Percentiles rank a stretch among this genome's conserved stretches.
phyloP scores from a whole-genome alignment of 345 rosid species.

The Citrus sinensis region DNA sequence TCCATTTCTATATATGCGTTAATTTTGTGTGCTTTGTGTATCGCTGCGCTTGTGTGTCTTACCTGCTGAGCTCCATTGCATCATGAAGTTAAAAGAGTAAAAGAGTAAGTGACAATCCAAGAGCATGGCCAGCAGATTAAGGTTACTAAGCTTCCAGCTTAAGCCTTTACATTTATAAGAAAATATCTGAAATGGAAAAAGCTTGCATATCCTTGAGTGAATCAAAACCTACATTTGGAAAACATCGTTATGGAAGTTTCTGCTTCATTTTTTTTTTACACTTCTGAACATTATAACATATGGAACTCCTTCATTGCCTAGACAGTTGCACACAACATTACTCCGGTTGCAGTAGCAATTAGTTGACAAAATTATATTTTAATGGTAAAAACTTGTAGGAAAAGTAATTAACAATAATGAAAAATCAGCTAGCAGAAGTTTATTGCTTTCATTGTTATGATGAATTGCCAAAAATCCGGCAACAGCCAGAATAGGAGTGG shows the following conservation, averaged over 20 bases:
- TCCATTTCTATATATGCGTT: too few relatives aligned
- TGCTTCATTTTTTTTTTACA: neutral
- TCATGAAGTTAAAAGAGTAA: constrained; percentile 32
- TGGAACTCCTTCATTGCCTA: constrained; percentile 7
- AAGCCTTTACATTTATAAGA: constrained; percentile 12
- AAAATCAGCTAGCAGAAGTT: too few relatives aligned
- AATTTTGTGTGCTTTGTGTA: neutral
- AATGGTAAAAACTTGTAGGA: neutral
- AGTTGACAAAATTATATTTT: neutral
- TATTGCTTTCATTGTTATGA: too few relatives aligned
- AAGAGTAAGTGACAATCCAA: constrained; percentile 35
- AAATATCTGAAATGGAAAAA: constrained; percentile 10
- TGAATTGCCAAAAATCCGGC: neutral
- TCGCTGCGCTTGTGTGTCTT: neutral
- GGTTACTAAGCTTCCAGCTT: constrained; percentile 9
- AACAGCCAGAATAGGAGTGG: constrained; percentile 14
- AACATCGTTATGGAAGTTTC: neutral
- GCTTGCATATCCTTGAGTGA: neutral
- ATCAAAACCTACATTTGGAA: neutral
- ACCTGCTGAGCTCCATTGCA: constrained; percentile 55
- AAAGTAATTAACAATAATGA: too few relatives aligned
- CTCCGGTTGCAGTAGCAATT: neutral
- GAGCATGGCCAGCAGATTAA: constrained; percentile 20
- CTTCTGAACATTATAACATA: constrained; percentile 18
- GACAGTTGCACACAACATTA: neutral